Evolutionary conservation across 208 protist genomes (phyloP), one percentile per base, ranked within the genome.

Genomic region (Trypanosoma rangeli): DNA sequence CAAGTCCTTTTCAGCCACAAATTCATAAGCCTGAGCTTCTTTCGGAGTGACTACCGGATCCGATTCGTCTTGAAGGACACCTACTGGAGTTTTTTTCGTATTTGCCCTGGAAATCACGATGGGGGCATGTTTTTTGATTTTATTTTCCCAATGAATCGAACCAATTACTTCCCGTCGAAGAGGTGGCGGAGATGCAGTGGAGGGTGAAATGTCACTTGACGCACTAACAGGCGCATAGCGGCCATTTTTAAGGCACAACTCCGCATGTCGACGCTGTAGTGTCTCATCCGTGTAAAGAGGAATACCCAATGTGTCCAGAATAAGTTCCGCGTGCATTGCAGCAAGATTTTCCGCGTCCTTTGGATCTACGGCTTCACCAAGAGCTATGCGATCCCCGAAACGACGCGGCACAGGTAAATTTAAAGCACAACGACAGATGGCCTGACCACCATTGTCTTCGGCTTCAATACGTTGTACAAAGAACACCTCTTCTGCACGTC

Each of bases 311-410:
- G 82, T 68, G 64, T 97, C 93, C 28, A 97, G 80, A n/a, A 93
- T 86, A 35, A 97, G 78, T 76, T 97, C 93, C 26, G 85, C 84
- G 66, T 97, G 93, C 93, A 95, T 95, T 46, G 84, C 84, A 28
- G 93, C 93, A 37, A 92, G 79, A 60, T 71, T 62, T 67, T 89
- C 85, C 7, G 93, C 93, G 46, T 94, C 83, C 0, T 73, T 70
- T 18, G 73, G 71, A 46, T 68, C 85, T 18, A 80, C 70, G 13
- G 83, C 87, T 61, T 90, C 86, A 39, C 93, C 93, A 29, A 94
- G 52, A 29, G 88, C 93, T 15, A 94, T 65, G 12, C 90, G 87
- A 64, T 92, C 82, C 3, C 93, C 93, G 56, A 87, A 94, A 9
- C 62, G 62, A 16, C 69, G 37, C 15, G 93, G 93, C 33, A 95